phyloP scores from a whole-genome alignment of 2,329 filamentous ascomycete genomes.

The Immersiporthe knoxdaviesiana region DNA sequence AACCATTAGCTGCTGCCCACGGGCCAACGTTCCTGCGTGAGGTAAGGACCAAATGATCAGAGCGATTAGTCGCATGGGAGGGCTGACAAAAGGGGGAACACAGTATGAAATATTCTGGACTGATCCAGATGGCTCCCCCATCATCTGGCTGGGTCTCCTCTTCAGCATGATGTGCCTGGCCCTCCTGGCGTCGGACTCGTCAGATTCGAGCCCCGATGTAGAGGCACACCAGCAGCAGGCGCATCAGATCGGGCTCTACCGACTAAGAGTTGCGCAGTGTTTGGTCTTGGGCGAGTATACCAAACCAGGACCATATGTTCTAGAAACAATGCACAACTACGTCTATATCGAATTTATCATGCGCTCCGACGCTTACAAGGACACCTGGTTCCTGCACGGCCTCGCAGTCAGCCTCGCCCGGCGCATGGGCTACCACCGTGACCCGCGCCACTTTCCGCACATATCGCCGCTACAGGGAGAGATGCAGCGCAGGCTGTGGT shows the following conservation, averaged over 20 bases:
- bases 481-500: conserved; percentile 22
- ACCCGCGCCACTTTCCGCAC: conserved; percentile 18
- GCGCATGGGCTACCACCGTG: conserved; percentile 25
- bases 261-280: conserved; percentile 42
- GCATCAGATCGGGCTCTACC: conserved; percentile 29
- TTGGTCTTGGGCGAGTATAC: conserved; percentile 46
- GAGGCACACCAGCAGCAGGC: conserved; percentile 7
- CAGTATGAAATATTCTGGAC: conserved; percentile 52
- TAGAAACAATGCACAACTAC: conserved; percentile 44
- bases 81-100: not conserved
- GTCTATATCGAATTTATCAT: conserved; percentile 39
- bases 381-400: conserved; percentile 11
- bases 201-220: not conserved
- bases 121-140: conserved; percentile 36
- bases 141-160: conserved; percentile 22
- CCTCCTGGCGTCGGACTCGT: conserved; percentile 3
- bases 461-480: conserved; percentile 13
- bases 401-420: conserved; percentile 12
- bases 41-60: conserved; percentile 6
- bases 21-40: conserved; percentile 16
- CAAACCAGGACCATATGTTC: conserved; percentile 45
- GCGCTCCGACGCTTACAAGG: conserved; percentile 37
- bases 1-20: conserved; percentile 12
- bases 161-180: conserved; percentile 36
- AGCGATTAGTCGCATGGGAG: not conserved